Conservation (phyloP, 352 stramenopile genomes). For the Phytopythium montanum region DNA sequence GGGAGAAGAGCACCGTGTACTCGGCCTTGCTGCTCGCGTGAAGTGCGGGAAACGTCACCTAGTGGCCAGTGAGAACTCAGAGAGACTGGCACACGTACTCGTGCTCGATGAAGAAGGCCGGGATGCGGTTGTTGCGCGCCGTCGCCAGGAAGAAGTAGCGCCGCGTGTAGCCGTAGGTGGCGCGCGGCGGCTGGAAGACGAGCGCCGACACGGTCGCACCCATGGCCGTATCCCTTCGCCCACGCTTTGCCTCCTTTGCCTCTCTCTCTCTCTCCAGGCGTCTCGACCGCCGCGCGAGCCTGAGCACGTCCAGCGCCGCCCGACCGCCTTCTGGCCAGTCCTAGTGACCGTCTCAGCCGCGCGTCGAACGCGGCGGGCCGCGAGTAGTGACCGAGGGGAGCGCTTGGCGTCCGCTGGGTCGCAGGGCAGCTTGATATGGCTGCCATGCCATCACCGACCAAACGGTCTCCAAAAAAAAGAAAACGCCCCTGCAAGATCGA, state of each 20-base stretch:
- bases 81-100: constrained; percentile 40
- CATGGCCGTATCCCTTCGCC: too few relatives aligned
- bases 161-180: constrained; percentile 72
- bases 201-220: constrained; percentile 75
- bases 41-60: too few relatives aligned
- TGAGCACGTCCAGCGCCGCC: too few relatives aligned
- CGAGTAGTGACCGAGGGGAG: too few relatives aligned
- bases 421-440: neutral
- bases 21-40: constrained; percentile 68
- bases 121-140: constrained; percentile 85
- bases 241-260: neutral
- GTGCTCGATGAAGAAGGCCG: constrained; percentile 94
- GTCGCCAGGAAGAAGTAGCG: constrained; percentile 95
- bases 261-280: neutral
- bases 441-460: neutral
- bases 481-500: neutral
- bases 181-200: constrained; percentile 86
- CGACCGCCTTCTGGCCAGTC: too few relatives aligned
- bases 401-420: too few relatives aligned
- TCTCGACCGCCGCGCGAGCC: neutral
- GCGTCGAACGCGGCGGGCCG: neutral
- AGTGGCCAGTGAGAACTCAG: constrained; percentile 5
- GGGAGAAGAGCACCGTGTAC: constrained; percentile 96
- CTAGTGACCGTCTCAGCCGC: too few relatives aligned
- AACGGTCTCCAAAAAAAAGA: neutral